Evolutionary conservation across 108 stramenopile species (phyloP).

Genomic region (Schizochytrium sp.): DNA sequence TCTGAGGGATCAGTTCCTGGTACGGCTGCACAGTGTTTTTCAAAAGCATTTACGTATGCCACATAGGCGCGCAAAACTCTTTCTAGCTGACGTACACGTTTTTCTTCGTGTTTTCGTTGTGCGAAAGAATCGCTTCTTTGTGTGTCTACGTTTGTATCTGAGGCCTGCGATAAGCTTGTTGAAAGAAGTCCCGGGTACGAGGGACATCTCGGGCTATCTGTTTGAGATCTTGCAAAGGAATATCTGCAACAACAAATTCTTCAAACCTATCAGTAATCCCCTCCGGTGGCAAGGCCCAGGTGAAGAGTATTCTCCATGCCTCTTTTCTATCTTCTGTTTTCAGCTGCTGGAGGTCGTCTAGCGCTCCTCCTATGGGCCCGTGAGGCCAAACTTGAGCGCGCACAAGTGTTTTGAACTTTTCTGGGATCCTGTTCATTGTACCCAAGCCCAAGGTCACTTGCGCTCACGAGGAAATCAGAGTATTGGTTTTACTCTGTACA

Average conservation of each 20-base stretch:
- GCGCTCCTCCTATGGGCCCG: not conserved
- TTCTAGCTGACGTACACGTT: not conserved
- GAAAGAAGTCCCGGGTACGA: conserved; percentile 1
- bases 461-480: not conserved
- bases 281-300: conserved; percentile 20
- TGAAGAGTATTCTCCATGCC: conserved; percentile 24
- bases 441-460: not conserved
- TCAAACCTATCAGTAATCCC: not conserved
- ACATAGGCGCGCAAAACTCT: not conserved
- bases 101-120: not conserved
- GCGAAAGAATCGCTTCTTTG: not conserved
- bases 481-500: not conserved
- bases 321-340: not conserved
- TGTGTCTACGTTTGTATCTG: not conserved
- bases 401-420: not conserved
- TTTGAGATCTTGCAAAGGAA: conserved; percentile 1
- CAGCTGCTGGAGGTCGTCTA: conserved; percentile 36
- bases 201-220: not conserved
- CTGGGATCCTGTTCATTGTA: not conserved
- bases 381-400: not conserved
- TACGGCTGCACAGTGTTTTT: not conserved
- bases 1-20: not conserved
- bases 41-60: not conserved
- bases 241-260: not conserved
- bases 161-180: not conserved